Conservation (phyloP, 2,329 filamentous ascomycete genomes). For the Mycosphaerelloides madeirae region DNA sequence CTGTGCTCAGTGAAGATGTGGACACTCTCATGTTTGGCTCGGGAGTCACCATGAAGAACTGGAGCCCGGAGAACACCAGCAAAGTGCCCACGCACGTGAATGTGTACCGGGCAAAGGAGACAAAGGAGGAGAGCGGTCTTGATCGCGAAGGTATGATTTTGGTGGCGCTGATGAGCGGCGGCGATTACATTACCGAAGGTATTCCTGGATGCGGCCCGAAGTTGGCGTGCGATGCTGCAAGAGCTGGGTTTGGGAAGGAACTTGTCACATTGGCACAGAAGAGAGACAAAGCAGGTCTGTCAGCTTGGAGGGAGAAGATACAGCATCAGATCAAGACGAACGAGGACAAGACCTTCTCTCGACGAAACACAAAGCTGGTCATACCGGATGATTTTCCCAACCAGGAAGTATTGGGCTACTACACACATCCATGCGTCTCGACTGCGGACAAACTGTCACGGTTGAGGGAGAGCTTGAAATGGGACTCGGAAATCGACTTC, state of each 20-base stretch:
- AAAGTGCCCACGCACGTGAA: slow-evolving; percentile 80
- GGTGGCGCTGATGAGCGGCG: slow-evolving; percentile 89
- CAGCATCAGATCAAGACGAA: slow-evolving; percentile 77
- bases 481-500: slow-evolving; percentile 62
- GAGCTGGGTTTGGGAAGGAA: slow-evolving; percentile 76
- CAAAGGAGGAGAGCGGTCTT: slow-evolving; percentile 56
- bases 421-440: slow-evolving; percentile 82
- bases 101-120: slow-evolving; percentile 64
- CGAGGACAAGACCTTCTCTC: slow-evolving; percentile 72
- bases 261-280: slow-evolving; percentile 60
- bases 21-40: slow-evolving; percentile 51
- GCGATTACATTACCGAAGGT: slow-evolving; percentile 86
- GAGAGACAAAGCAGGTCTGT: slow-evolving; percentile 56
- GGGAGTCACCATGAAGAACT: slow-evolving; percentile 49
- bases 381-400: slow-evolving; percentile 82
- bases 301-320: slow-evolving; percentile 67
- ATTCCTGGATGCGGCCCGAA: slow-evolving; percentile 84
- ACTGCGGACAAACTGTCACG: slow-evolving; percentile 51
- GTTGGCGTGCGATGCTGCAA: slow-evolving; percentile 82
- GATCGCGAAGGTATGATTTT: slow-evolving; percentile 88
- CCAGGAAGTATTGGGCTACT: slow-evolving; percentile 73
- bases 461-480: slow-evolving; percentile 52
- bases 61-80: slow-evolving; percentile 66
- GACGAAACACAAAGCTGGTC: slow-evolving; percentile 65
- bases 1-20: slow-evolving; percentile 91